phyloP scores from a whole-genome alignment of 2,329 filamentous ascomycete species.

The Beauveria caledonica region DNA sequence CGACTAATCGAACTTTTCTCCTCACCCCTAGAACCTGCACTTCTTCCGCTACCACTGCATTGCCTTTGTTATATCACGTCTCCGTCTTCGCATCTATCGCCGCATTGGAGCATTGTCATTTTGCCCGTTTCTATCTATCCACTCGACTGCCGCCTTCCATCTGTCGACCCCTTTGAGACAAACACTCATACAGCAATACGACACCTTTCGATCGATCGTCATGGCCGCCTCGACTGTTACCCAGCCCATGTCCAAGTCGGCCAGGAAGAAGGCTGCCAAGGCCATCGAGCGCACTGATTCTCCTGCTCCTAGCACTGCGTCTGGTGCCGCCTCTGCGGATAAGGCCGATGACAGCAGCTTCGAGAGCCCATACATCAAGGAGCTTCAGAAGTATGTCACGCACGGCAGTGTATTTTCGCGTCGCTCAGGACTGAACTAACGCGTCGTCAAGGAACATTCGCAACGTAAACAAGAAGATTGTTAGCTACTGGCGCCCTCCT shows the following conservation, averaged over 20 bases:
- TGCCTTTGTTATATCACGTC: constrained; percentile 11
- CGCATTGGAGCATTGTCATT: neutral
- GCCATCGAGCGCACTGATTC: constrained; percentile 44
- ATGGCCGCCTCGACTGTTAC: constrained; percentile 55
- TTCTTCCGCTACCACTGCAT: constrained; percentile 9
- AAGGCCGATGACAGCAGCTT: constrained; percentile 46
- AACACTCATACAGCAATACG: constrained; percentile 1
- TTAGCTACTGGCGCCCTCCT: constrained; percentile 33
- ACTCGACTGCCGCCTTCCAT: neutral
- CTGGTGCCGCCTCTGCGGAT: constrained; percentile 43
- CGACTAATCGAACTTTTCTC: neutral
- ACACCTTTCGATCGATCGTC: constrained; percentile 4
- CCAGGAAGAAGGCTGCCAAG: constrained; percentile 59
- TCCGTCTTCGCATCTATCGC: neutral
- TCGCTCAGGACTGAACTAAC: neutral
- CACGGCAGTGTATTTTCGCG: neutral
- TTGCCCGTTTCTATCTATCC: neutral
- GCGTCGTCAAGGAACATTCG: constrained; percentile 63
- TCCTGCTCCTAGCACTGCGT: constrained; percentile 40
- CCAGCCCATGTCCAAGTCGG: constrained; percentile 54
- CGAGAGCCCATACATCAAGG: constrained; percentile 76
- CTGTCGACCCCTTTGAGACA: neutral
- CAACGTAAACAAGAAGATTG: constrained; percentile 90
- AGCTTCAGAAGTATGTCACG: constrained; percentile 70
- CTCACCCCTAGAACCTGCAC: neutral